These are phyloP conservation scores for Pseudocercospora ulei DNA, from an alignment of 2,329 filamentous ascomycete species.

Conservation along the genomic window DNA sequence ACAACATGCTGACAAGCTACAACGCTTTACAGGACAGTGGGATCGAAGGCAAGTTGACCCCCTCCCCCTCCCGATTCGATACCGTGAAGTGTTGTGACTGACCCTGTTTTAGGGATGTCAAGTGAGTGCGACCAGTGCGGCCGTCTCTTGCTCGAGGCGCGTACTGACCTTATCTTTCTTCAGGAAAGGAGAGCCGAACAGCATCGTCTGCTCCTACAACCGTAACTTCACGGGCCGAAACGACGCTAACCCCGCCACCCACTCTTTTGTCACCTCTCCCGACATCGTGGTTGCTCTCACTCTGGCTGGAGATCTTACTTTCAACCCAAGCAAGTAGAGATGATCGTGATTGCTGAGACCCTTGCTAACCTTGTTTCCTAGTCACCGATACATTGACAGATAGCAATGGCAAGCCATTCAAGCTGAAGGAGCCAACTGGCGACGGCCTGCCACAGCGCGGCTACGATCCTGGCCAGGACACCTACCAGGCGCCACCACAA, in stretches of 20 bases:
- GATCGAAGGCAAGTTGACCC: conserved; percentile 57
- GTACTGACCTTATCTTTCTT: conserved; percentile 40
- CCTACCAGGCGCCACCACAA: conserved; percentile 68
- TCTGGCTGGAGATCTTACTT: conserved; percentile 73
- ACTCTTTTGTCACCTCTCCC: conserved; percentile 85
- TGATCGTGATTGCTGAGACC: neutral
- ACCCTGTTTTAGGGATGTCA: no score
- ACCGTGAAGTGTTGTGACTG: no score
- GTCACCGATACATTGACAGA: conserved; percentile 79
- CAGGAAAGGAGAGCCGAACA: conserved; percentile 91
- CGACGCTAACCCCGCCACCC: conserved; percentile 87
- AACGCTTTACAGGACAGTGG: conserved; percentile 82
- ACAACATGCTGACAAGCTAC: no score
- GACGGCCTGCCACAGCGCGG: conserved; percentile 68
- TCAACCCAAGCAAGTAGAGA: conserved; percentile 61
- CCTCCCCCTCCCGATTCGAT: no score
- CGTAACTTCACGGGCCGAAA: conserved; percentile 99
- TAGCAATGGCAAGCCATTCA: conserved; percentile 94
- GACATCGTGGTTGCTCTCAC: conserved; percentile 81
- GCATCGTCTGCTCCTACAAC: conserved; percentile 98
- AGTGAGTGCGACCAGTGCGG: no score
- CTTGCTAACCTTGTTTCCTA: conserved; percentile 37
- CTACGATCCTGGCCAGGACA: conserved; percentile 57
- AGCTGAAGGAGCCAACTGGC: conserved; percentile 68
- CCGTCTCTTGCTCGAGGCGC: no score